Percentiles rank a stretch among this genome's conserved stretches.
Conservation (phyloP, 306 rosid genomes). For the Pachyrhizus erosus region DNA sequence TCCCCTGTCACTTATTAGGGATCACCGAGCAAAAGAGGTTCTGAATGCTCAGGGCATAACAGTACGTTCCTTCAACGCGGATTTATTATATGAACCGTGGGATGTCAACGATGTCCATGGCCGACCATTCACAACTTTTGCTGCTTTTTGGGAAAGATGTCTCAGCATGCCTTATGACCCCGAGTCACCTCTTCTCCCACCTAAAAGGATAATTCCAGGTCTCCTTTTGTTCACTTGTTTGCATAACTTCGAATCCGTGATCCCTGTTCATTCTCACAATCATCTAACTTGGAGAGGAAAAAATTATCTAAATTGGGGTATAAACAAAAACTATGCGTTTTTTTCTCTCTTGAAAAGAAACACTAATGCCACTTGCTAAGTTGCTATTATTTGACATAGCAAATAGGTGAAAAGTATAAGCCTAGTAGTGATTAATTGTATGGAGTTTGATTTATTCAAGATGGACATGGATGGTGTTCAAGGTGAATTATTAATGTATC, state of each 20-base stretch:
- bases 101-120: conserved; percentile 79
- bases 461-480: too few species aligned
- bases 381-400: neutral
- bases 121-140: conserved; percentile 80
- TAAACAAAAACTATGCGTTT: neutral
- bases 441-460: neutral
- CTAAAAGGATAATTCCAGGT: conserved; percentile 86
- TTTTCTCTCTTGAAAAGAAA: neutral
- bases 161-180: conserved; percentile 95
- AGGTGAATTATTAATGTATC: too few species aligned
- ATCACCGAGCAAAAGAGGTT: conserved; percentile 79
- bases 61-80: conserved; percentile 86
- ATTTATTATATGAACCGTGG: conserved; percentile 92
- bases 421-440: neutral
- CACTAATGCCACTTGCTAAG: neutral
- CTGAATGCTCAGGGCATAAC: conserved; percentile 71
- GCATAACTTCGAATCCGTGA: neutral
- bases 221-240: conserved; percentile 21
- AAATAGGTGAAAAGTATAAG: conserved; percentile 23
- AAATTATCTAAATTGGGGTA: conserved; percentile 22
- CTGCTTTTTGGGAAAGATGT: conserved; percentile 83
- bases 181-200: conserved; percentile 90
- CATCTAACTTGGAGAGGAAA: conserved; percentile 16
- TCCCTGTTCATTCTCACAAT: conserved; percentile 9
- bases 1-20: conserved; percentile 83